These are phyloP conservation scores for Plasmodium inui DNA, from an alignment of 169 alveolate genomes.

Conservation along the genomic window DNA sequence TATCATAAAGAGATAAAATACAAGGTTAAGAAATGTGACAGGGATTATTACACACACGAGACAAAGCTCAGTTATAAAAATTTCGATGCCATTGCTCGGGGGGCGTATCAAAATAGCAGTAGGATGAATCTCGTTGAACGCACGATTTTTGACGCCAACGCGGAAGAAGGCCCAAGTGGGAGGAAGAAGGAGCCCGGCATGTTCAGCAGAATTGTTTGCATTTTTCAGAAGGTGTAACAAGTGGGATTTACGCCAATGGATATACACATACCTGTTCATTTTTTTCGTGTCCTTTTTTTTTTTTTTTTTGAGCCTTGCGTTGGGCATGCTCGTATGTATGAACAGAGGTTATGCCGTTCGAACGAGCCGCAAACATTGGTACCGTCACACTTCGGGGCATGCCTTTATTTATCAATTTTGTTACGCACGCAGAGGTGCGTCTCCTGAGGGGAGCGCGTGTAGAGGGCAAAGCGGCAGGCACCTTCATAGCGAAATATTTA, in stretches of 20 bases:
- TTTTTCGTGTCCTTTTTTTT: not conserved
- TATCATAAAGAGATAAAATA: conserved; percentile 57
- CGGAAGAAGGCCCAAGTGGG: not conserved
- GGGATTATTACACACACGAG: conserved; percentile 5
- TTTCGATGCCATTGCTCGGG: conserved; percentile 46
- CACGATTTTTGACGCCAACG: conserved; percentile 1
- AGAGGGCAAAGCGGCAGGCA: not conserved
- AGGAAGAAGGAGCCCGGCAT: conserved; percentile 18
- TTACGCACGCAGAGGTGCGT: not conserved
- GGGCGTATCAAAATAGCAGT: conserved; percentile 11
- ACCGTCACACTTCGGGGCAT: not conserved
- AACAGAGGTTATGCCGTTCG: not conserved
- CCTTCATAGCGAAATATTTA: not conserved
- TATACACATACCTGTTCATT: not conserved
- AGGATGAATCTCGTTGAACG: conserved; percentile 7
- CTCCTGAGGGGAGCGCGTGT: not conserved
- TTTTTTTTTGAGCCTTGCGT: not conserved
- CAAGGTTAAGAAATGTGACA: conserved; percentile 26
- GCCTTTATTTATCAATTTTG: not conserved
- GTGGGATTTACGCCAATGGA: not conserved
- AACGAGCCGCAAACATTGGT: not conserved
- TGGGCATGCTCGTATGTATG: not conserved
- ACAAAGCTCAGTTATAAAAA: conserved; percentile 24
- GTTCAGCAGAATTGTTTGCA: conserved; percentile 49
- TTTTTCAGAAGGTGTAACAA: conserved; percentile 16